Evolutionary conservation across 768 basidiomycete species (phyloP).

Genomic region (Lactifluus rugatus): DNA sequence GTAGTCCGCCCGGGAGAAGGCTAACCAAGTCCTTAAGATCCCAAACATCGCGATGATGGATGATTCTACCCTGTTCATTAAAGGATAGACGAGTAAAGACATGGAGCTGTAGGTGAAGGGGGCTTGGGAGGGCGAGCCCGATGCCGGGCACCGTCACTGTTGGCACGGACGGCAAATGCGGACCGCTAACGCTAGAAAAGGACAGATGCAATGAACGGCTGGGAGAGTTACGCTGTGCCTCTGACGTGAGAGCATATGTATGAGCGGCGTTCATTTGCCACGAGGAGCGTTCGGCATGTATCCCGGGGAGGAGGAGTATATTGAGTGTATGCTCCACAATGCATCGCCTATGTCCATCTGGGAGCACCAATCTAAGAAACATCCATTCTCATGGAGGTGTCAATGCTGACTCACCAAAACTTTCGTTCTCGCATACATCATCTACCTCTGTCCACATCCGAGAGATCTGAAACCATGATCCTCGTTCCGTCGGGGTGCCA

Average conservation of each 20-base stretch:
- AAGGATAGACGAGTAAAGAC: conserved; percentile 66
- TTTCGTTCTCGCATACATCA: conserved; percentile 69
- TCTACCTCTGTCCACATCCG: conserved; percentile 68
- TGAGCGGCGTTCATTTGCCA: conserved; percentile 25
- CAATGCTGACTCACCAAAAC: conserved; percentile 47
- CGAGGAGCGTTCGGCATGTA: conserved; percentile 34
- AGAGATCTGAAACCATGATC: conserved; percentile 50
- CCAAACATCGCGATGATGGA: conserved; percentile 74
- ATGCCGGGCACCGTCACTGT: conserved; percentile 52
- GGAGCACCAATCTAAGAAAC: not conserved
- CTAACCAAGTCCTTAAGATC: conserved; percentile 70
- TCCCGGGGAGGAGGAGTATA: conserved; percentile 62
- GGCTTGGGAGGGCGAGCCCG: conserved; percentile 56
- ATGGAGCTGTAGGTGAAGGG: conserved; percentile 63
- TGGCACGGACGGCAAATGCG: conserved; percentile 30
- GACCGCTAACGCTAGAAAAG: conserved; percentile 16
- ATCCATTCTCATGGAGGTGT: not conserved
- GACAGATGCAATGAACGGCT: conserved; percentile 21
- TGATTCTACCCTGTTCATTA: conserved; percentile 75
- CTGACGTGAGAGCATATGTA: conserved; percentile 14
- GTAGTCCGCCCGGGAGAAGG: conserved; percentile 56
- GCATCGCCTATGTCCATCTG: conserved; percentile 65
- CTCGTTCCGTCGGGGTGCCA: conserved; percentile 26
- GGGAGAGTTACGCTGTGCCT: conserved; percentile 14
- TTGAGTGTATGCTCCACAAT: conserved; percentile 77